Conservation (phyloP, 805 yeast species). For the Metschnikowia drakensbergensis region DNA sequence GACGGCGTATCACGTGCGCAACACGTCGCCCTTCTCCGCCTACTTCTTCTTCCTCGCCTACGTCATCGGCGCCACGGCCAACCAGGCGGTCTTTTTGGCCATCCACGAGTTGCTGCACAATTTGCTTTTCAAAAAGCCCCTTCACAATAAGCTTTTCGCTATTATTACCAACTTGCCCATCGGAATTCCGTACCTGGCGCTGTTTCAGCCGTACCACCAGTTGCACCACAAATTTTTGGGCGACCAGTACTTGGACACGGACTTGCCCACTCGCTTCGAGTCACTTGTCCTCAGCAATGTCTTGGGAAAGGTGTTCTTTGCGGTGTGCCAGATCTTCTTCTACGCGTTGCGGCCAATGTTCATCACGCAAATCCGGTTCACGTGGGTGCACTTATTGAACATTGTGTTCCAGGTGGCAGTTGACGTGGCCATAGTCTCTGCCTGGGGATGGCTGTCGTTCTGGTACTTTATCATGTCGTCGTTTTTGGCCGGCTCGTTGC, state of each 20-base stretch:
- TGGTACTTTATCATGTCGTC: constrained; percentile 70
- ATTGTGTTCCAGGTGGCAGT: constrained; percentile 54
- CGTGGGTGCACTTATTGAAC: constrained; percentile 71
- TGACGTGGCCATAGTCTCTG: constrained; percentile 54
- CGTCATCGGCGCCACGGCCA: constrained; percentile 78
- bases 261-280: constrained; percentile 78
- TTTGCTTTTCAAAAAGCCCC: constrained; percentile 72
- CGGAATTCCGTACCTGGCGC: constrained; percentile 87
- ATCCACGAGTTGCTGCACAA: constrained; percentile 89
- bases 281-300: constrained; percentile 70
- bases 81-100: constrained; percentile 79
- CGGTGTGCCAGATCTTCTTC: constrained; percentile 82
- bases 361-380: constrained; percentile 68
- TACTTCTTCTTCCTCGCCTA: constrained; percentile 64
- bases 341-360: constrained; percentile 90
- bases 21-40: constrained; percentile 49
- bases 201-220: constrained; percentile 86
- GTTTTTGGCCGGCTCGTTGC: constrained; percentile 85
- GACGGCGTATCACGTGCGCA: constrained; percentile 57
- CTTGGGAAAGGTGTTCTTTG: constrained; percentile 85
- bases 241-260: constrained; percentile 79
- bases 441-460: constrained; percentile 63
- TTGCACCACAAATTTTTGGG: constrained; percentile 89
- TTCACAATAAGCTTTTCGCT: constrained; percentile 72
- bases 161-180: constrained; percentile 79